Evolutionary conservation across 495 filamentous ascomycete genomes (phyloP), one percentile per base, ranked within the genome.

Genomic region (Aeminium ludgeri): DNA sequence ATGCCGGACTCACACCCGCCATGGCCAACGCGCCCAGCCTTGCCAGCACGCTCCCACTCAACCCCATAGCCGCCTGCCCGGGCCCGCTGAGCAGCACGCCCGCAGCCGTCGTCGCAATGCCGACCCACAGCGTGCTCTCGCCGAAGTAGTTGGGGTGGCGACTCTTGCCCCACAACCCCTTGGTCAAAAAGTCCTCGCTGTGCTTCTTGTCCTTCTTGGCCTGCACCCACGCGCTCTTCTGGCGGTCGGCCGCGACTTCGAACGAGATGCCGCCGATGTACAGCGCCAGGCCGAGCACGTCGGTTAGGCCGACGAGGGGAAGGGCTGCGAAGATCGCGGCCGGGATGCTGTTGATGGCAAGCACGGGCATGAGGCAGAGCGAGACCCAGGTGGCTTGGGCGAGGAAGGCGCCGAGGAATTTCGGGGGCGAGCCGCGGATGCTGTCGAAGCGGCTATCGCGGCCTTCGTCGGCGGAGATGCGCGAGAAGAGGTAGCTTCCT

Each of bases 111-210:
- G 65, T 62, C 1, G 74, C 70, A 23, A 76, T 66, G 0, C 78
- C 76, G 0, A 64, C 69, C 76, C 76, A 82, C 17, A 81, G 50
- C 23, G 69, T 73, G 11, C 57, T 61, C 52, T 82, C 77, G 2
- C 77, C 77, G 43, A 75, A 74, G 54, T 80, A 80, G 43, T 80
- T 78, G 5, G 75, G 77, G 57, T 74, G 74, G 25, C 72, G 57
- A 25, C 69, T 72, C 50, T 64, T 62, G 6, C 56, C 56, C 73
- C 74, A 79, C 40, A 79, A 45, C 0, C 76, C 74, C 1, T 55
- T 50, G 1, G 70, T 71, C 34, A 79, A 48, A 45, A 80, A 79
- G 41, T 68, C 62, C 57, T 80, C 75, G 17, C 63, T 65, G 45
- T 80, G 76, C 39, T 65, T 56, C 58, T 76, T 78, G 28, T 62